phyloP scores from a whole-genome alignment of 768 basidiomycete species.

The Boletus vermiculosoides region DNA sequence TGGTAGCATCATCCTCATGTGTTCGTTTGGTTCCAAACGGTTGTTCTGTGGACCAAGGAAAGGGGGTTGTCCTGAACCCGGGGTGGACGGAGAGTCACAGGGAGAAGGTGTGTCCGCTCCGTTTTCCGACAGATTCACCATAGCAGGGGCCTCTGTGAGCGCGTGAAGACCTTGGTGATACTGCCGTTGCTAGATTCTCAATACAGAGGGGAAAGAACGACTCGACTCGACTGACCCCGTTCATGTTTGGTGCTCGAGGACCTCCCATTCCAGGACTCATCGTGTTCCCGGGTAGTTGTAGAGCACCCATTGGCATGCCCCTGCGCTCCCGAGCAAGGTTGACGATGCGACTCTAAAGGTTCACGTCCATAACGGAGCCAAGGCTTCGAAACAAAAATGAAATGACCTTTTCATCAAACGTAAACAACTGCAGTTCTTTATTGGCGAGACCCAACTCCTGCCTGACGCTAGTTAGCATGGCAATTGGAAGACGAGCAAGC shows the following conservation, averaged over 20 bases:
- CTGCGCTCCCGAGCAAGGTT: slow-evolving; percentile 29
- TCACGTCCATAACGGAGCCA: slow-evolving; percentile 13
- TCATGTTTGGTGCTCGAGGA: slow-evolving; percentile 27
- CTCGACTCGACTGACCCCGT: slow-evolving; percentile 23
- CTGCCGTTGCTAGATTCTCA: slow-evolving; percentile 29
- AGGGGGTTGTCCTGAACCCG: slow-evolving; percentile 32
- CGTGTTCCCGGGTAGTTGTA: slow-evolving; percentile 28
- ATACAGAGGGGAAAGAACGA: not conserved
- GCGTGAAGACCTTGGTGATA: slow-evolving; percentile 40
- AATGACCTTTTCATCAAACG: slow-evolving; percentile 59
- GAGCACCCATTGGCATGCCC: slow-evolving; percentile 34
- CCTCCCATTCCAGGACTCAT: slow-evolving; percentile 42
- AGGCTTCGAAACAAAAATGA: not conserved
- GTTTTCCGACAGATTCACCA: slow-evolving; percentile 29
- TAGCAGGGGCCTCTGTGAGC: slow-evolving; percentile 34
- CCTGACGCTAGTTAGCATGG: slow-evolving; percentile 36
- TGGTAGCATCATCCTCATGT: slow-evolving; percentile 49
- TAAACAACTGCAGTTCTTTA: slow-evolving; percentile 46
- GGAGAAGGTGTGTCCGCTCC: slow-evolving; percentile 46
- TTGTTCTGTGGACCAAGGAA: slow-evolving; percentile 35
- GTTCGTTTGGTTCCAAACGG: slow-evolving; percentile 32
- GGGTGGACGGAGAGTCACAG: slow-evolving; percentile 43
- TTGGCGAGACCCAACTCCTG: slow-evolving; percentile 43
- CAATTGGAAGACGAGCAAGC: slow-evolving; percentile 39
- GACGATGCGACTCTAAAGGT: slow-evolving; percentile 39